Base-by-base conservation (phyloP, 768 basidiomycete genomes). In the Nidularia pulvinata region DNA sequence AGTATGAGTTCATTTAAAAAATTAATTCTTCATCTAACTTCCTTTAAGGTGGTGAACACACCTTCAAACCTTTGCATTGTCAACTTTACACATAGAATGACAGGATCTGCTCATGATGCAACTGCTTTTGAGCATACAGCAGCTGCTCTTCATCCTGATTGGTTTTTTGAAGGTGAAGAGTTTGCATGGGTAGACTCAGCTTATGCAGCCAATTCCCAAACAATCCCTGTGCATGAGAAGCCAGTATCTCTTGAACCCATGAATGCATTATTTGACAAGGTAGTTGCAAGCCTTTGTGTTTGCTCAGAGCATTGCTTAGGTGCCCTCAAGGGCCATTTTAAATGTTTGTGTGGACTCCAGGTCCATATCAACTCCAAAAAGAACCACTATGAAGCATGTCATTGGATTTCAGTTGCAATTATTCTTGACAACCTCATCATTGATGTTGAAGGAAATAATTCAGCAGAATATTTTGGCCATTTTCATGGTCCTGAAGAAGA, bases 221-320 rank as follows among this genome's bases (percentile, higher is more conserved):
- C 56, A 9, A 67, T 70, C 37, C 63, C 66, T 44, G 56, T 69
- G 14, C 68, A 71, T 54, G 66, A 69, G 48, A 33, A 60, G 43
- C 70, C 70, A 43, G 67, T 63, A 9, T 59, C 64, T 19, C 32
- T 50, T 45, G 16, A 49, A 1, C 60, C 54, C 6, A 48, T 50
- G 19, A 69, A 69, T 57, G 48, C 57, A n/a, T 48, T 58, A 16
- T 71, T 69, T 64, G 68, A 71, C 48, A 50, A 36, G 30, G 14
- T 32, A 42, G 54, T 68, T 4, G 48, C 69, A 19, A 54, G 51
- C 44, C 47, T 71, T 30, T 52, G 59, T 44, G 60, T 70, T 25
- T 57, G 46, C 14, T 71, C 70, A 13, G 67, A 70, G 53, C 69
- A 71, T 55, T 64, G 60, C 48, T 69, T 71, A 63, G 70, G 69